A percentile compares a stretch with the other conserved stretches of the same genome.
These are phyloP conservation scores for Bonnemaisonia californica DNA, from an alignment of 31 red algal genomes.

Conservation along the genomic window DNA sequence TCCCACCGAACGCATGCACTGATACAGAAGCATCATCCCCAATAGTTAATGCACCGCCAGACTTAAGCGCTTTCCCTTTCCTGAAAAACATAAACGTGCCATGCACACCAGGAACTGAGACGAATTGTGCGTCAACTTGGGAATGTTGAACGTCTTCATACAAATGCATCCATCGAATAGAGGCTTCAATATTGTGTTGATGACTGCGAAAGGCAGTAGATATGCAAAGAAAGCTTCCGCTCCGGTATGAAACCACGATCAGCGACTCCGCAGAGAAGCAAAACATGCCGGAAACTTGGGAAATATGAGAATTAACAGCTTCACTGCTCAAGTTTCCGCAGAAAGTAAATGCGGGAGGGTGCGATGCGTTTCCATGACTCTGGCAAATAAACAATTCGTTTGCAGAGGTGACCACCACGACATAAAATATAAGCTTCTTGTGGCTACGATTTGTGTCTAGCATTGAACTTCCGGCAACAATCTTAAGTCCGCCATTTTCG, in stretches of 20 bases:
- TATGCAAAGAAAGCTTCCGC: slow-evolving; percentile 36
- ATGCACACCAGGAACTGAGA: slow-evolving; percentile 32
- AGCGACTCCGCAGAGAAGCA: slow-evolving; percentile 45
- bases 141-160: slow-evolving; percentile 28
- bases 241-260: slow-evolving; percentile 33
- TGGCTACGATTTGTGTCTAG: background rate
- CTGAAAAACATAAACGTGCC: slow-evolving; percentile 42
- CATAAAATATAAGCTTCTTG: background rate
- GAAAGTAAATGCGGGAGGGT: background rate
- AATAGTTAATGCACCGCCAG: slow-evolving; percentile 34
- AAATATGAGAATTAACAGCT: background rate
- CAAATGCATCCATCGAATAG: slow-evolving; percentile 16
- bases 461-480: background rate
- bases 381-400: background rate
- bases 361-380: background rate
- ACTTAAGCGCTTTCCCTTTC: slow-evolving; percentile 25
- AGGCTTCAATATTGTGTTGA: background rate
- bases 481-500: background rate
- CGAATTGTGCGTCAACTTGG: slow-evolving; percentile 2
- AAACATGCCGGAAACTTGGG: slow-evolving; percentile 11
- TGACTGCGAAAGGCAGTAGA: background rate
- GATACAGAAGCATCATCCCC: background rate
- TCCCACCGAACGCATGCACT: slow-evolving; percentile 37
- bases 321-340: background rate
- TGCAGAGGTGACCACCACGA: background rate